Base-by-base conservation (phyloP, 2,329 filamentous ascomycete species). In the Knoxdaviesia proteae region DNA sequence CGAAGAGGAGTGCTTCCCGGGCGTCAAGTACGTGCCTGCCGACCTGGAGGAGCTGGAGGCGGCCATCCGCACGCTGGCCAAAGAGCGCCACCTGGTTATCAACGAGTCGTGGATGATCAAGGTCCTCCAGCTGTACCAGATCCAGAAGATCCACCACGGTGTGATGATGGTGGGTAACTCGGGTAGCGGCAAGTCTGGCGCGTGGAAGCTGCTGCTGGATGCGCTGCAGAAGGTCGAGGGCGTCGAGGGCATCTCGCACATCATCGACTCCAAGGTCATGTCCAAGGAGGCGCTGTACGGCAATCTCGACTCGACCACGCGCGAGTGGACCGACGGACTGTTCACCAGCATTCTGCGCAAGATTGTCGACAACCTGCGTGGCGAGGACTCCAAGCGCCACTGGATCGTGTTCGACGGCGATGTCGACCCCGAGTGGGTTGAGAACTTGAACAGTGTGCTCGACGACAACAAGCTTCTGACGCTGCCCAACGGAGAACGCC, bases 101-200 rank as follows among this genome's bases (percentile, higher is more conserved):
- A 94, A 79, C 45, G 87, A 96, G 44, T 77, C 79, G 39, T 99
- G 92, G 92, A 86, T 96, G 74, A 90, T 84, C 45, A 99, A 99
- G 63, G 78, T 93, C 34, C 69, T 98, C 6, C 90, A 99, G 58
- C 72, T 98, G 3, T 96, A 94, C 58, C 90, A 99, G 58, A 99
- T 99, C 48, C 90, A 96, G 59, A 82, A 79, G 49, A 86, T 98
- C 45, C 90, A 99, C 54, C 90, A 99, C 52, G 90, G 90, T 79
- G 90, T 99, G 32, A 99, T 99, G 92, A 96, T 98, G 90, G 90
- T 99, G 7, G 90, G 90, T 48, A 86, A 84, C 54, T 94, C 92
- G 32, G 90, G 92, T n/a, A 81, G 88, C 39, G 92, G 92, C 56
- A 99, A 99, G 63, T 94, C 90, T 36, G 77, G 82, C 2, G 83